A percentile compares a stretch with the other conserved stretches of the same genome.
Conservation (phyloP, 1,139 yeast genomes). For the Lodderomyces elongisporus region DNA sequence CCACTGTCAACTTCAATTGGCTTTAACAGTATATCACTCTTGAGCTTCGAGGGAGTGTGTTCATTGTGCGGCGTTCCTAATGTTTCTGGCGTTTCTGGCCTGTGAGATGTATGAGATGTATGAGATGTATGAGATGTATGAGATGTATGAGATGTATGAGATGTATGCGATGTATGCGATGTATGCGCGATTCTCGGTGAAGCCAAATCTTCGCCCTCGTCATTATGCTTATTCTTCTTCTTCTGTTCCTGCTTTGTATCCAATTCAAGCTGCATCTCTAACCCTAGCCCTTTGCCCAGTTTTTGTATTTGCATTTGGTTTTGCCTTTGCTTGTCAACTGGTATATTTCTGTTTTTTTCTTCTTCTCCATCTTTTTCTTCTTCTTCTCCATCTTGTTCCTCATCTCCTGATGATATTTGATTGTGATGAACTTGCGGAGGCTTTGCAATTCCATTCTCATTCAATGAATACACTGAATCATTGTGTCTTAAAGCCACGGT, state of each 20-base stretch:
- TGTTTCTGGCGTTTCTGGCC: background rate
- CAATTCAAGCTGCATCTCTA: background rate
- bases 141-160: background rate
- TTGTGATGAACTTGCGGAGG: slow-evolving; percentile 20
- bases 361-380: background rate
- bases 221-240: slow-evolving; percentile 1
- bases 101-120: too few relatives aligned
- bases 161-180: background rate
- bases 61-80: background rate
- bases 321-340: slow-evolving; percentile 1
- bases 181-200: background rate
- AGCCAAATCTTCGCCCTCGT: background rate
- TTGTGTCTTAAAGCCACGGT: slow-evolving; percentile 39
- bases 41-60: background rate
- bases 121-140: background rate
- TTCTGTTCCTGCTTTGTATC: too few relatives aligned
- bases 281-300: slow-evolving; percentile 1
- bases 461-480: slow-evolving; percentile 35
- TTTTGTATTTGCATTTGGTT: background rate
- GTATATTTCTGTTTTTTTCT: background rate
- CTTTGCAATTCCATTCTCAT: slow-evolving; percentile 22
- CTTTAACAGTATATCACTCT: slow-evolving; percentile 4
- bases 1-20: slow-evolving; percentile 8
- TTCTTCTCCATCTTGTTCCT: slow-evolving; percentile 2
- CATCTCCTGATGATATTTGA: slow-evolving; percentile 11